Evolutionary conservation across 2,329 filamentous ascomycete genomes (phyloP), one percentile per base, ranked within the genome.

Genomic region (Arthrobotrys sphaeroides): DNA sequence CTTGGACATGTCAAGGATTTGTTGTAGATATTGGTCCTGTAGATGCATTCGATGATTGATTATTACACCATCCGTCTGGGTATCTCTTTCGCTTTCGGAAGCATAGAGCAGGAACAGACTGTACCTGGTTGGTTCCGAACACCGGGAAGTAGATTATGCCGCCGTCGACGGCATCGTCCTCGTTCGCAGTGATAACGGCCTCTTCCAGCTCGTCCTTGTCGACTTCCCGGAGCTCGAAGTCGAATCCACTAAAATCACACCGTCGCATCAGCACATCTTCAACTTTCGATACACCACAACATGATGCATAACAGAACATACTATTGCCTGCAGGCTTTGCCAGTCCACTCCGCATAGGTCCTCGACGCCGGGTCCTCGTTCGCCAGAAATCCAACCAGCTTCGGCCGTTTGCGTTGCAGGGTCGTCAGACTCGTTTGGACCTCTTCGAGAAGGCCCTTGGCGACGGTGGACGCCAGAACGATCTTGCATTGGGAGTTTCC

Each of bases 91-190:
- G 33, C 28, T 20, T 47, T 42, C 28, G 18, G 2, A 33, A 10
- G 6, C 18, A 12, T n/a, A 49, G 3, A 45, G 9, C 10, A 13
- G 6, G 7, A 2, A 12, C 10, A 55, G 38, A 42, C 24, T 33
- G 10, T 69, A 79, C 78, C 47, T 79, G 78, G 20, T 78, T 91
- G 83, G 85, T 85, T 13, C 87, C 86, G 83, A 97, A 98, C 84
- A 99, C 96, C 67, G 95, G 95, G 83, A 98, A 99, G 87, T 99
- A 99, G 82, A 99, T 92, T 78, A 99, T 96, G 81, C 97, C 96
- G 80, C 88, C 79, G 22, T 80, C 78, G 10, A 80, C 77, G 10
- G 78, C 81, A 68, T 87, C 82, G 83, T 98, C 92, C 31, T 87
- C 85, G 83, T 99, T 99, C 81, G 94, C 94, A 78, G 87, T 87